Percentiles rank a stretch among this genome's conserved stretches.
Evolutionary conservation across 2,329 filamentous ascomycete genomes (phyloP).

Genomic region (Pezicula carpinea): DNA sequence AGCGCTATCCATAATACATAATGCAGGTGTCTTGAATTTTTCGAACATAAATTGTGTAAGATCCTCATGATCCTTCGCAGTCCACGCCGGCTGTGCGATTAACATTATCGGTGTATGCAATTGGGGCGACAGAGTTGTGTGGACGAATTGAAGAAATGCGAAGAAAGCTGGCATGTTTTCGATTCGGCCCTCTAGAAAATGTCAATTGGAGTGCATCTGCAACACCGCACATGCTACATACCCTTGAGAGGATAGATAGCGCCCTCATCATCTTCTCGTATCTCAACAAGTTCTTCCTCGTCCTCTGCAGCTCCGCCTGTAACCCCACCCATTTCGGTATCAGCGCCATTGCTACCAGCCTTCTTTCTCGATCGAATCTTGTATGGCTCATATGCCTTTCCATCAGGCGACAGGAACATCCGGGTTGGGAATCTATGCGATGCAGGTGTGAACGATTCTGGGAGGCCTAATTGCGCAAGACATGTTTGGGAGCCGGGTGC

Average conservation of each 20-base stretch:
- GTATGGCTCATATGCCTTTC: slow-evolving; percentile 76
- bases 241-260: slow-evolving; percentile 80
- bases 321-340: slow-evolving; percentile 28
- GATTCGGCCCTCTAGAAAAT: slow-evolving; percentile 64
- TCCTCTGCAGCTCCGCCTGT: slow-evolving; percentile 29
- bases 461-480: slow-evolving; percentile 29
- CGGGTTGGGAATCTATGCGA: slow-evolving; percentile 80
- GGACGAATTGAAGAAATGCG: slow-evolving; percentile 86
- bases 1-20: slow-evolving; percentile 86
- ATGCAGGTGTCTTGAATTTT: slow-evolving; percentile 89
- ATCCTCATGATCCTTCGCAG: slow-evolving; percentile 76
- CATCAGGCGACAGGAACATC: slow-evolving; percentile 81
- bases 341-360: slow-evolving; percentile 31
- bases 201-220: slow-evolving; percentile 5
- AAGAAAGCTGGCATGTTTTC: slow-evolving; percentile 91
- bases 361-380: slow-evolving; percentile 66
- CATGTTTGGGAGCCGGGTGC: slow-evolving; percentile 37
- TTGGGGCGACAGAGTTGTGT: slow-evolving; percentile 81
- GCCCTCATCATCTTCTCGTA: slow-evolving; percentile 80
- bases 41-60: slow-evolving; percentile 96
- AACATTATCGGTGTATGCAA: slow-evolving; percentile 94
- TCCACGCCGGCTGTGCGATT: slow-evolving; percentile 87
- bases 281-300: slow-evolving; percentile 78
- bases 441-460: slow-evolving; percentile 68
- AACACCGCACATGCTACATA: slow-evolving; percentile 22